Conservation (phyloP, 106 monocot genomes). For the Acorus gramineus region DNA sequence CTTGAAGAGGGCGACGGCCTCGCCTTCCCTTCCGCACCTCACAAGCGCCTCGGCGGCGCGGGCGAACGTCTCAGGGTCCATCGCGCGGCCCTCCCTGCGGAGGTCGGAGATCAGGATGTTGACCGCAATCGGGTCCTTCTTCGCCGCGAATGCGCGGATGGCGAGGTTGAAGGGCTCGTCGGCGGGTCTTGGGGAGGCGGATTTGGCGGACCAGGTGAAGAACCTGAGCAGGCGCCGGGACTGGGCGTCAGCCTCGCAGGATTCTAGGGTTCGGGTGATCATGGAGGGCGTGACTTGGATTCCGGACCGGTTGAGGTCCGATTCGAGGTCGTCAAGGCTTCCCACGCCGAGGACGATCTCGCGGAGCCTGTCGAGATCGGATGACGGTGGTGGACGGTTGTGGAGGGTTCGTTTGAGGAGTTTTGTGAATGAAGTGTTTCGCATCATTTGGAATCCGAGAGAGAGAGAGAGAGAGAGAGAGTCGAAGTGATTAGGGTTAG, state of each 20-base stretch:
- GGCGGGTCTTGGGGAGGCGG: background rate
- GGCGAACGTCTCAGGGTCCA: slow-evolving; percentile 35
- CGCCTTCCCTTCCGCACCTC: slow-evolving; percentile 29
- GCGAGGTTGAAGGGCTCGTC: slow-evolving; percentile 30
- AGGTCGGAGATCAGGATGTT: slow-evolving; percentile 24
- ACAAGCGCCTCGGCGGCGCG: slow-evolving; percentile 32
- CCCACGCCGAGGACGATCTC: slow-evolving; percentile 32
- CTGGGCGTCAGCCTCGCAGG: slow-evolving; percentile 7
- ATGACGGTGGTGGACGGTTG: background rate
- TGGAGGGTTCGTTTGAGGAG: no score
- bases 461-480: no score
- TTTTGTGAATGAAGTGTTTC: no score
- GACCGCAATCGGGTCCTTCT: slow-evolving; percentile 44
- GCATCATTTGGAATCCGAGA: no score
- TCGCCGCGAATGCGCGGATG: slow-evolving; percentile 25
- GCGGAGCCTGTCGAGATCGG: background rate
- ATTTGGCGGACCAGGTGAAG: slow-evolving; percentile 38
- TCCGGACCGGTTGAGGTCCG: slow-evolving; percentile 18
- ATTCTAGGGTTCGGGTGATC: slow-evolving; percentile 19
- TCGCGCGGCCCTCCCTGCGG: slow-evolving; percentile 13
- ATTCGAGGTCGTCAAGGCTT: slow-evolving; percentile 54
- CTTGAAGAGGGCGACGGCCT: slow-evolving; percentile 43
- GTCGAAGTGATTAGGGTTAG: no score
- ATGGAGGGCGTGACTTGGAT: slow-evolving; percentile 20
- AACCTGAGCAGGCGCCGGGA: slow-evolving; percentile 24